Base-by-base conservation (phyloP, 257 asterid species). In the Solanum tarijense region DNA sequence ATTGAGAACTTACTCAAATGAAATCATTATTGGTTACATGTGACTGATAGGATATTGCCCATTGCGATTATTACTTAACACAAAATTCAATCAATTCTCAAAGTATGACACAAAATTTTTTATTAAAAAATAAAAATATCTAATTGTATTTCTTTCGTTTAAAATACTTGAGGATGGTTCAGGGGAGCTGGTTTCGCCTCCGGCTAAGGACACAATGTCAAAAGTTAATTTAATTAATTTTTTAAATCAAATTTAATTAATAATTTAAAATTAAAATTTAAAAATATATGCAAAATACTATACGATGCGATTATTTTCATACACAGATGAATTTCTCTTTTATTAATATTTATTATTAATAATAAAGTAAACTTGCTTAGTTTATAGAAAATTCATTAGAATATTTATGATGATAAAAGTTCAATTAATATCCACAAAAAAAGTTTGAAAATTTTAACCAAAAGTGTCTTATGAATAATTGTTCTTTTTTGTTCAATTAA, bases 161-260 rank as follows among this genome's bases (percentile, higher is more conserved):
- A 10, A 35, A 21, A 35, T 65, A n/a, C 4, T 65, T 65, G 4
- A n/a, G n/a, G n/a, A n/a, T n/a, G n/a, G n/a, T n/a, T n/a, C n/a
- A n/a, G n/a, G n/a, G n/a, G n/a, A n/a, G n/a, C n/a, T n/a, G n/a
- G n/a, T n/a, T n/a, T n/a, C n/a, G n/a, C n/a, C n/a, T n/a, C n/a
- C n/a, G n/a, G n/a, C n/a, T n/a, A n/a, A n/a, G n/a, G n/a, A n/a
- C 18, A 65, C 3, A 0, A 10, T 65, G 0, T n/a, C 0, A 6
- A 25, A n/a, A 65, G 6, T 65, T 10, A 65, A 0, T 65, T 65
- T 1, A n/a, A n/a, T 65, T 21, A 65, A n/a, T 25, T 25, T 2
- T 55, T 2, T 3, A 12, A 11, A 0, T 25, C 0, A 65, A 2
- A 60, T 60, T 60, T 2, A 1, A 2, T 65, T 0, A 25, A 25